Evolutionary conservation across 257 asterid species (phyloP).

Genomic region (Solanum sitiens): DNA sequence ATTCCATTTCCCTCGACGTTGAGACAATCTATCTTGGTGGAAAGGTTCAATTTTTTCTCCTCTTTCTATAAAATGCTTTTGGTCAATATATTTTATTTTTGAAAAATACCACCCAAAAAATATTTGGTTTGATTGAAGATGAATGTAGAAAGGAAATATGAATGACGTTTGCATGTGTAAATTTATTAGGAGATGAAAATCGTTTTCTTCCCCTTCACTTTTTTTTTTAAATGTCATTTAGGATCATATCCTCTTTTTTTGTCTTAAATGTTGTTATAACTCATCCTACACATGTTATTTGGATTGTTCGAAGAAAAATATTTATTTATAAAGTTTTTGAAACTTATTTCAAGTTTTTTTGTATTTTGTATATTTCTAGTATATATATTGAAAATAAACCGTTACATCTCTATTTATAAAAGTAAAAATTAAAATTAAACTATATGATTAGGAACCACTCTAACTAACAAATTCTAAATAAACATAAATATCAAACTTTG

Average conservation of each 20-base stretch:
- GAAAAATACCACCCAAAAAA: background rate
- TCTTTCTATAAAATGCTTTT: too few relatives aligned
- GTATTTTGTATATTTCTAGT: too few relatives aligned
- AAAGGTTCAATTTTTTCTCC: conserved; percentile 12
- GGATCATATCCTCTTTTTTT: background rate
- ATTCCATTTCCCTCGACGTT: conserved; percentile 24
- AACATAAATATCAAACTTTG: too few relatives aligned
- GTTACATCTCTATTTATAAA: too few relatives aligned
- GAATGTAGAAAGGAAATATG: background rate
- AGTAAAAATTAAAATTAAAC: too few relatives aligned
- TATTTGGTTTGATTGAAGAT: background rate
- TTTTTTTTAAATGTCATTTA: background rate
- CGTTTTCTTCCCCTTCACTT: background rate
- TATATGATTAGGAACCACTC: too few relatives aligned
- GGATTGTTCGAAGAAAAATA: too few relatives aligned
- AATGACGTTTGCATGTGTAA: background rate
- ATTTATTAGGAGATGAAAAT: background rate
- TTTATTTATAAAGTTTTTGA: too few relatives aligned
- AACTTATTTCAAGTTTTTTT: too few relatives aligned
- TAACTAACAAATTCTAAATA: too few relatives aligned
- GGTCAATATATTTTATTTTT: background rate
- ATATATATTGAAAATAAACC: too few relatives aligned
- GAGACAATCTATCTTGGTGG: conserved; percentile 38
- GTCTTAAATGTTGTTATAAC: background rate
- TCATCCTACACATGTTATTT: background rate